phyloP scores from a whole-genome alignment of 352 stramenopile species.

The Plasmopara viticola region DNA sequence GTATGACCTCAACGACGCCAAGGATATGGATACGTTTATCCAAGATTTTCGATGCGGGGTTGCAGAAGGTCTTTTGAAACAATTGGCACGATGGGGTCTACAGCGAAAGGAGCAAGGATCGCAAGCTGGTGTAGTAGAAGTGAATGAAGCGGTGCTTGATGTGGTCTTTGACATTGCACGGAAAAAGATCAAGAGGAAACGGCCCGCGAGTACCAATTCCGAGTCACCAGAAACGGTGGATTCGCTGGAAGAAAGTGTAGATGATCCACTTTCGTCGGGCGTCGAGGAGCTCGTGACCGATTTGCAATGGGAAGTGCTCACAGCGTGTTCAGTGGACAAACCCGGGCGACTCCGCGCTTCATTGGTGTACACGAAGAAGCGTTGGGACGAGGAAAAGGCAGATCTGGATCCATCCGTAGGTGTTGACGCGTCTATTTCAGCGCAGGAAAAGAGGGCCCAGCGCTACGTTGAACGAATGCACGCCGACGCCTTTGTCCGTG shows the following conservation, averaged over 20 bases:
- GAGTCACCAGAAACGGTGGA: conserved; percentile 18
- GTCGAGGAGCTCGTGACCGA: conserved; percentile 60
- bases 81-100: conserved; percentile 27
- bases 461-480: conserved; percentile 31
- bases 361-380: conserved; percentile 46
- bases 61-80: conserved; percentile 83
- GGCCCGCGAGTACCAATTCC: conserved; percentile 9
- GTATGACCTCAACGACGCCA: conserved; percentile 84
- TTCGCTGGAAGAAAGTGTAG: conserved; percentile 53
- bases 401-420: too few species aligned
- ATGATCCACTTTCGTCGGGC: conserved; percentile 23
- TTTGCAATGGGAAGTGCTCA: conserved; percentile 69
- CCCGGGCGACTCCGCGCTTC: conserved; percentile 43
- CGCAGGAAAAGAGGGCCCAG: conserved; percentile 45
- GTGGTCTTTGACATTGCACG: conserved; percentile 44
- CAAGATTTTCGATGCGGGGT: conserved; percentile 88
- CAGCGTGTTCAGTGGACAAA: conserved; percentile 38
- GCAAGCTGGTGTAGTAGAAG: conserved; percentile 9
- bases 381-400: conserved; percentile 38
- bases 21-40: conserved; percentile 84
- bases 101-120: conserved; percentile 16
- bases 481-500: conserved; percentile 38
- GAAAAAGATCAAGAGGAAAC: conserved; percentile 55
- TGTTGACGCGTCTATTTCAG: not conserved
- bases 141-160: conserved; percentile 54